Base-by-base conservation (phyloP, 495 filamentous ascomycete species). In the Extremus antarcticus region DNA sequence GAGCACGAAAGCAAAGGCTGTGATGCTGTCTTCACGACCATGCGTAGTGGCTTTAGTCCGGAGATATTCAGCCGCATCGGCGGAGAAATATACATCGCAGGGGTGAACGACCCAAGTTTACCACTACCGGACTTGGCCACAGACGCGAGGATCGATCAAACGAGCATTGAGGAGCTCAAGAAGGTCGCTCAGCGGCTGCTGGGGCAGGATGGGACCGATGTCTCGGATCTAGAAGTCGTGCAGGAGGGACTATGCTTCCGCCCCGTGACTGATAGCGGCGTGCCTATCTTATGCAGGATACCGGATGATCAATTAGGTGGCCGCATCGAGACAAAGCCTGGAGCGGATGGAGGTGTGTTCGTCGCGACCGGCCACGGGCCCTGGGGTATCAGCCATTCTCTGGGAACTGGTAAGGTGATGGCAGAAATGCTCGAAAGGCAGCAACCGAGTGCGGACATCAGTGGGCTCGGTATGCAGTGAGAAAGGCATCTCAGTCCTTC, bases 61-160 rank as follows among this genome's bases (percentile, higher is more conserved):
- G 87, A 92, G 69, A 71, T 88, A 8, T 89, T 88, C 66, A 80
- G 79, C 2, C 74, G 87, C 4, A 55, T 76, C 2, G 77, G 78
- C 1, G 79, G 77, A 0, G 77, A 88, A 48, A 80, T 90, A 15
- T 90, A 88, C 63, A 69, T 92, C 56, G 85, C 84, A 0, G 87
- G 87, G 0, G 63, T 90, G 19, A 92, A 92, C 64, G 77, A 70
- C 10, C 63, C 73, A 0, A 63, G 61, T 0, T 70, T 87, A 10
- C 73, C 76, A 0, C 69, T 91, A 11, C 85, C 85, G 0, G 64
- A 68, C 3, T 56, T 76, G 2, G 70, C 79, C 9, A 76, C 75
- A 4, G 73, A 78, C 38, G 62, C 73, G 1, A 65, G 68, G 53
- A 63, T 76, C 15, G 68, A 78, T 29, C 59, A 58, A 2, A 59